phyloP scores from a whole-genome alignment of 2,329 filamentous ascomycete species.

The Rhynchosporium agropyri region DNA sequence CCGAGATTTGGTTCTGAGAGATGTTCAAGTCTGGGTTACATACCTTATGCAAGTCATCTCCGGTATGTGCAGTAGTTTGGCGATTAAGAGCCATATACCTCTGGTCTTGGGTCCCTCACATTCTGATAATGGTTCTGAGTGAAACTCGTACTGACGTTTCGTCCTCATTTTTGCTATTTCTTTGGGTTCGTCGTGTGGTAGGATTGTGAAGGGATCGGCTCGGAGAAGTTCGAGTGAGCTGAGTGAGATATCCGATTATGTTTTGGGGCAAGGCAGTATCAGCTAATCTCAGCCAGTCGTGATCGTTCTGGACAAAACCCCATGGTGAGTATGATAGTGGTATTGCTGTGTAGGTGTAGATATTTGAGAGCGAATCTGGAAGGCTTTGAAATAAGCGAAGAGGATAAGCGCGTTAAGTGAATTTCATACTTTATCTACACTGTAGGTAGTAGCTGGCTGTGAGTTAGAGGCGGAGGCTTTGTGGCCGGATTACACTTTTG shows the following conservation, averaged over 20 bases:
- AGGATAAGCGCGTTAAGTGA: neutral
- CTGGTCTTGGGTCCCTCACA: conserved; percentile 30
- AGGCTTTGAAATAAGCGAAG: neutral
- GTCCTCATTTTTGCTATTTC: conserved; percentile 34
- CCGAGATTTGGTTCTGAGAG: neutral
- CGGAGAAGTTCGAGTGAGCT: conserved; percentile 32
- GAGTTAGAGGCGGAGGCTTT: neutral
- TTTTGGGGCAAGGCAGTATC: conserved; percentile 35
- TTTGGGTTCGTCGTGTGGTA: conserved; percentile 31
- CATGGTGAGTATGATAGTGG: neutral
- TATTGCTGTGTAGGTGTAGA: neutral
- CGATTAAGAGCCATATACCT: conserved; percentile 35
- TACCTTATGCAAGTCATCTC: conserved; percentile 32
- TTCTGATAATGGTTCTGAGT: conserved; percentile 26
- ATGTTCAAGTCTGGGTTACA: neutral
- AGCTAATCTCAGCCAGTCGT: conserved; percentile 34
- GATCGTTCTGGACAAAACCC: conserved; percentile 29
- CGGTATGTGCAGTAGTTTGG: conserved; percentile 29
- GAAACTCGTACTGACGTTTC: conserved; percentile 24
- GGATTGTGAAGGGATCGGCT: conserved; percentile 29
- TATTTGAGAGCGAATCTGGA: neutral
- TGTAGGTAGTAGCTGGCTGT: conserved; percentile 2
- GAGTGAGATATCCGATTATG: conserved; percentile 33
- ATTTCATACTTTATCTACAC: neutral
- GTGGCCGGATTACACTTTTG: conserved; percentile 6